These are phyloP conservation scores for Amanita polypyramis DNA, from an alignment of 768 basidiomycete genomes.

Conservation along the genomic window DNA sequence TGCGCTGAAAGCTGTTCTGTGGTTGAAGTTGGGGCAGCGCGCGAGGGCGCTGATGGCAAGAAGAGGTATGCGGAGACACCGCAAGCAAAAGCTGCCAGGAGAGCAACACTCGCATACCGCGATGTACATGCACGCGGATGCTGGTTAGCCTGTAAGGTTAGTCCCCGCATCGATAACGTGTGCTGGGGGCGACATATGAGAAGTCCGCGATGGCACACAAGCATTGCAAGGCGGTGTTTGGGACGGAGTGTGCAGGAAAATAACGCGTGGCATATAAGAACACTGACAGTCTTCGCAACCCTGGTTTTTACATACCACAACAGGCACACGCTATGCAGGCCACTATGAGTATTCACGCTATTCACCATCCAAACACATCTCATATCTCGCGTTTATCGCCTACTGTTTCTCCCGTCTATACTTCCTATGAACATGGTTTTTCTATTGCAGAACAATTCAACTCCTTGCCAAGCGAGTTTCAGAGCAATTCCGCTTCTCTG, in stretches of 20 bases:
- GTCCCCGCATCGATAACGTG: no score
- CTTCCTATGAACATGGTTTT: background rate
- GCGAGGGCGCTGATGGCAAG: conserved; percentile 33
- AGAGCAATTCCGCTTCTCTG: conserved; percentile 9
- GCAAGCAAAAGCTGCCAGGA: conserved; percentile 27
- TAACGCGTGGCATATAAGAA: conserved; percentile 3
- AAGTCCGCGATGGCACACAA: no score
- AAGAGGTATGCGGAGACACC: conserved; percentile 41
- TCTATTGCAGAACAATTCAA: conserved; percentile 4
- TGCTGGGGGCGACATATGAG: no score
- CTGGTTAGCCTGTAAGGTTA: background rate
- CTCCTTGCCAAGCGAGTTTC: conserved; percentile 25
- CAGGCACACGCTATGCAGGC: conserved; percentile 1
- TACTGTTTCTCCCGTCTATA: background rate
- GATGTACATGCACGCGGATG: background rate
- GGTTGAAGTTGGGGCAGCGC: conserved; percentile 30
- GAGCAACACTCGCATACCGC: conserved; percentile 13
- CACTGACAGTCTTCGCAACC: background rate
- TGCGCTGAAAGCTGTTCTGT: conserved; percentile 30
- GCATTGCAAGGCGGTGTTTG: conserved; percentile 50
- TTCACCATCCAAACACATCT: background rate
- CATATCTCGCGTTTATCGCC: background rate
- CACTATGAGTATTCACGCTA: conserved; percentile 1
- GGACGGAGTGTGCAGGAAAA: conserved; percentile 14
- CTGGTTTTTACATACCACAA: background rate